These are phyloP conservation scores for Leucosporidium creatinivorum DNA, from an alignment of 768 basidiomycete species.

Conservation along the genomic window DNA sequence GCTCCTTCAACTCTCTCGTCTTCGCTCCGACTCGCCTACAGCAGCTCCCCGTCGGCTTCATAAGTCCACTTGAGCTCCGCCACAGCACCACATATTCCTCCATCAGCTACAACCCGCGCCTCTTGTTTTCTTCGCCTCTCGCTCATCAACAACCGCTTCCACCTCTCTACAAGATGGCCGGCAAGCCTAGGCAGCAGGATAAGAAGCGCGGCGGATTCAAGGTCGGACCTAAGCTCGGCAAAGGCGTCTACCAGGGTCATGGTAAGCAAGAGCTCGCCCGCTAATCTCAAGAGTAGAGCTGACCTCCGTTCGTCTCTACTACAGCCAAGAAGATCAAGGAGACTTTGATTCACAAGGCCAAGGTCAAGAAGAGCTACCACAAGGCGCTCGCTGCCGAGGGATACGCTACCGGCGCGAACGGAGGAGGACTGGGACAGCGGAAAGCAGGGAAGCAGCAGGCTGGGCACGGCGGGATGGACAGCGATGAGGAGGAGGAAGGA, in stretches of 20 bases:
- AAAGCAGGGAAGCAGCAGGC: background rate
- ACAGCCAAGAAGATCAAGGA: constrained; percentile 28
- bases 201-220: constrained; percentile 22
- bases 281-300: background rate
- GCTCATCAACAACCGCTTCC: background rate
- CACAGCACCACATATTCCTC: too few species aligned
- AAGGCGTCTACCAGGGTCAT: constrained; percentile 30
- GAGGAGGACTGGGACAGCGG: background rate
- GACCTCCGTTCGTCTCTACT: background rate
- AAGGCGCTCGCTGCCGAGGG: constrained; percentile 29
- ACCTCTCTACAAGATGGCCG: background rate
- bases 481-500: constrained; percentile 12
- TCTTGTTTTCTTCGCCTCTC: background rate
- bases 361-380: constrained; percentile 27
- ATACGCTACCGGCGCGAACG: constrained; percentile 9
- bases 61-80: too few species aligned
- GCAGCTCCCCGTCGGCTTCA: too few species aligned
- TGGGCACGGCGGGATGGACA: constrained; percentile 2
- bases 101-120: background rate
- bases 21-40: too few species aligned
- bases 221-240: constrained; percentile 23
- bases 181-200: background rate
- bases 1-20: too few species aligned
- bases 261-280: constrained; percentile 5
- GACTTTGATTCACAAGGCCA: constrained; percentile 34